These are phyloP conservation scores for Mycena amicta DNA, from an alignment of 768 basidiomycete species.

Conservation along the genomic window DNA sequence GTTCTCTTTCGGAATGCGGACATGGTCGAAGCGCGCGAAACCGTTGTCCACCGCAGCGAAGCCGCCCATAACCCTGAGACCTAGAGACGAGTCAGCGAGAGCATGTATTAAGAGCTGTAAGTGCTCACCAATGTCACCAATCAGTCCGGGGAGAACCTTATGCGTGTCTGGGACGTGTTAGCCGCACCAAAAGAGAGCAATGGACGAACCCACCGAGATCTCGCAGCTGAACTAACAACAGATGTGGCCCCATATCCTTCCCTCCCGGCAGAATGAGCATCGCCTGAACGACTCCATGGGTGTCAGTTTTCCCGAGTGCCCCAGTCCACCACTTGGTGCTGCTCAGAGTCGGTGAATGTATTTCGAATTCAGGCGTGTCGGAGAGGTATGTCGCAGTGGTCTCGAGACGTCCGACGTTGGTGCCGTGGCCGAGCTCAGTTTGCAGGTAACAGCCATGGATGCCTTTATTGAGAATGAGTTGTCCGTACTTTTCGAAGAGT, in stretches of 20 bases:
- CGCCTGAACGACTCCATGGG: slow-evolving; percentile 77
- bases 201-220: slow-evolving; percentile 51
- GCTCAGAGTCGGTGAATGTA: slow-evolving; percentile 74
- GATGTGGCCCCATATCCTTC: slow-evolving; percentile 67
- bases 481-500: slow-evolving; percentile 54
- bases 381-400: slow-evolving; percentile 79
- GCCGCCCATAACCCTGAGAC: slow-evolving; percentile 59
- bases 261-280: slow-evolving; percentile 66
- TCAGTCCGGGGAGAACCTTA: slow-evolving; percentile 59
- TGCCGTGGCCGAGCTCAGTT: slow-evolving; percentile 80
- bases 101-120: neutral
- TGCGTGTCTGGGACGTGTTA: slow-evolving; percentile 52
- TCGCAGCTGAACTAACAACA: slow-evolving; percentile 74
- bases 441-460: slow-evolving; percentile 77
- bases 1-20: slow-evolving; percentile 66
- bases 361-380: slow-evolving; percentile 66
- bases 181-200: neutral
- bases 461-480: slow-evolving; percentile 52
- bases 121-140: slow-evolving; percentile 68
- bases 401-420: slow-evolving; percentile 68
- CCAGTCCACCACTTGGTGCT: slow-evolving; percentile 88
- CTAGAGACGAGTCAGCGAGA: slow-evolving; percentile 30
- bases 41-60: slow-evolving; percentile 63
- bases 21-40: slow-evolving; percentile 64
- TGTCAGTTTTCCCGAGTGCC: slow-evolving; percentile 68